These are phyloP conservation scores for Candida sanyaensis DNA, from an alignment of 1,139 yeast genomes.

Conservation along the genomic window DNA sequence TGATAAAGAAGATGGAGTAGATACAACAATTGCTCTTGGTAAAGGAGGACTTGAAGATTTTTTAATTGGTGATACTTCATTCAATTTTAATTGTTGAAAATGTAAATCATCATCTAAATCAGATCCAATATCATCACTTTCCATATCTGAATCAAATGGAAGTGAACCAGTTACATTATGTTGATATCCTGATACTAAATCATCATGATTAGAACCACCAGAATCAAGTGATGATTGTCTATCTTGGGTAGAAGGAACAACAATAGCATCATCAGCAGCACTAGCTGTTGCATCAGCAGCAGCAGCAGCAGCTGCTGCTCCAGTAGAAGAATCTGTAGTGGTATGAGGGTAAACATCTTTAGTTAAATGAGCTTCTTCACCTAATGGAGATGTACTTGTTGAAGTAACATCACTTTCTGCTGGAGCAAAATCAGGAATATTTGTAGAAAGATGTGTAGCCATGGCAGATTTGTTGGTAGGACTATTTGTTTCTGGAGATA, in stretches of 20 bases:
- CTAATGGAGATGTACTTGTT: slow-evolving; percentile 20
- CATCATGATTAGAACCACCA: slow-evolving; percentile 10
- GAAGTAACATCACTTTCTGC: slow-evolving; percentile 17
- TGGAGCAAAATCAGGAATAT: background rate
- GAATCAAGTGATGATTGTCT: slow-evolving; percentile 11
- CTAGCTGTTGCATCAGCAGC: too few species aligned
- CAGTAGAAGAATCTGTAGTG: too few species aligned
- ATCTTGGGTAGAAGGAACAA: background rate
- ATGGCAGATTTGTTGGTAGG: background rate
- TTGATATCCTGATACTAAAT: slow-evolving; percentile 32
- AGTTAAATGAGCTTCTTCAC: slow-evolving; percentile 6
- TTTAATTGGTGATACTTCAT: slow-evolving; percentile 10
- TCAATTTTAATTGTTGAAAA: slow-evolving; percentile 12
- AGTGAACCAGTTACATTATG: slow-evolving; percentile 21
- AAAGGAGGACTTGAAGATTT: slow-evolving; percentile 6
- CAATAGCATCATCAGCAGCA: too few species aligned
- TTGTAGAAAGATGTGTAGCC: slow-evolving; percentile 1
- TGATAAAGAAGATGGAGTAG: slow-evolving; percentile 24
- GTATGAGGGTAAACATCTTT: slow-evolving; percentile 1
- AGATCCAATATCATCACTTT: slow-evolving; percentile 20
- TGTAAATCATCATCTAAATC: slow-evolving; percentile 15
- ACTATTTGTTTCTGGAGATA: slow-evolving; percentile 5
- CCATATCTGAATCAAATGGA: slow-evolving; percentile 32
- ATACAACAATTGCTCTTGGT: slow-evolving; percentile 24
- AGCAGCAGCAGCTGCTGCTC: too few species aligned